phyloP scores from a whole-genome alignment of 345 rosid species.

The Angophora floribunda region DNA sequence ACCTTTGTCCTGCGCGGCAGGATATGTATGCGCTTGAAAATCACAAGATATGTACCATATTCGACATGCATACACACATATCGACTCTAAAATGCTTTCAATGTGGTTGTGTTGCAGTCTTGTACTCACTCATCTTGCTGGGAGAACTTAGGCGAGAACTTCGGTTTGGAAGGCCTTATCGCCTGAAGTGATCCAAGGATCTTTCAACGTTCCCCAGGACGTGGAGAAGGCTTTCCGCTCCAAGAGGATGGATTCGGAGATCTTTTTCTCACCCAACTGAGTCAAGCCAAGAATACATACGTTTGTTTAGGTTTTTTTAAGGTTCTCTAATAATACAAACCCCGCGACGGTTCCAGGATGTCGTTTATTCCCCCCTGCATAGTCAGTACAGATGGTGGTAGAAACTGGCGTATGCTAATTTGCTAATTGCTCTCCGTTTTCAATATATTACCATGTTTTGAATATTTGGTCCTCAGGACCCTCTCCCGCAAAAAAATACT shows the following conservation, averaged over 20 bases:
- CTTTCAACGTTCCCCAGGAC: slow-evolving; percentile 54
- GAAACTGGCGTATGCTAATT: neutral
- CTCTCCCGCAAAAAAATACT: too few relatives aligned
- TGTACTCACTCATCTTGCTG: slow-evolving; percentile 81
- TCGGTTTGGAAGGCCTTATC: slow-evolving; percentile 73
- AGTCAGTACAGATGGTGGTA: neutral
- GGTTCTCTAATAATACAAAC: neutral
- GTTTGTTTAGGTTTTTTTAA: neutral
- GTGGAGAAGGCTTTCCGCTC: slow-evolving; percentile 54
- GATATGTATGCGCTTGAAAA: neutral
- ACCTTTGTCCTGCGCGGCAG: neutral
- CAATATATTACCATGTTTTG: neutral
- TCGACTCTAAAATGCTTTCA: neutral
- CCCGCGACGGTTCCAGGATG: neutral
- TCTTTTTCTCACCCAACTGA: slow-evolving; percentile 77
- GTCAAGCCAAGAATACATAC: neutral
- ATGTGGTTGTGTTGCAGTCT: slow-evolving; percentile 32
- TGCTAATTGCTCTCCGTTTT: neutral
- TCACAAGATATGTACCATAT: neutral
- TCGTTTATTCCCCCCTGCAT: neutral
- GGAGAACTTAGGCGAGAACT: slow-evolving; percentile 68
- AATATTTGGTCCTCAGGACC: too few relatives aligned
- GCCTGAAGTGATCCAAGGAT: slow-evolving; percentile 60
- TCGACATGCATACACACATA: neutral
- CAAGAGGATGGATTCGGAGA: slow-evolving; percentile 53